Evolutionary conservation across 345 rosid species (phyloP).

Genomic region (Gossypium longicalyx): DNA sequence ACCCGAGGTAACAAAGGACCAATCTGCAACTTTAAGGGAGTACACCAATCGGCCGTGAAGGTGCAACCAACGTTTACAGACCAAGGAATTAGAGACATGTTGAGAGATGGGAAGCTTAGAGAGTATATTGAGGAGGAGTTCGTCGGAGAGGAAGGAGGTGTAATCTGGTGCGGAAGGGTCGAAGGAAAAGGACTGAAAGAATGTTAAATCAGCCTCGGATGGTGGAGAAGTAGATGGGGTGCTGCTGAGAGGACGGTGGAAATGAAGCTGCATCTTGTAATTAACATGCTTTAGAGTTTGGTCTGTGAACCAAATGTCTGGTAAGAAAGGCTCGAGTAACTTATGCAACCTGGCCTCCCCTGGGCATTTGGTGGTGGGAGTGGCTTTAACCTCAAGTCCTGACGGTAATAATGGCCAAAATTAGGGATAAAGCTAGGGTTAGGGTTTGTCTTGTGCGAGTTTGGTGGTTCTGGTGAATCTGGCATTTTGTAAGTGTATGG

Average conservation of each 20-base stretch:
- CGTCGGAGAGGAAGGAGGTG: conserved; percentile 42
- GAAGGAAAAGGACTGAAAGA: not conserved
- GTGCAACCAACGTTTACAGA: conserved; percentile 55
- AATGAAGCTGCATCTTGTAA: conserved; percentile 28
- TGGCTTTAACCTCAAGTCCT: not conserved
- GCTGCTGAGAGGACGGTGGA: not conserved
- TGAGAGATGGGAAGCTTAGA: conserved; percentile 41
- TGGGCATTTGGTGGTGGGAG: conserved; percentile 4
- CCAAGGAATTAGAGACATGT: conserved; percentile 34
- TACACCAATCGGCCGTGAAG: conserved; percentile 50
- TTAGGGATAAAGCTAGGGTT: conserved; percentile 11
- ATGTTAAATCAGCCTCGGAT: conserved; percentile 19
- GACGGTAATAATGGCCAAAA: not conserved
- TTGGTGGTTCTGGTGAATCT: conserved; percentile 10
- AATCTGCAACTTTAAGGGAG: conserved; percentile 43
- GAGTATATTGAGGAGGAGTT: conserved; percentile 45
- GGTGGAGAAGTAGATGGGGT: conserved; percentile 24
- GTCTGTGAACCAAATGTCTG: conserved; percentile 18
- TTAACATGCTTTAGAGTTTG: conserved; percentile 22
- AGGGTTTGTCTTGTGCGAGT: conserved; percentile 9
- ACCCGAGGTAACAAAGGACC: conserved; percentile 48
- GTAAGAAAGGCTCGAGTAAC: conserved; percentile 2
- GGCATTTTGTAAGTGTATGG: conserved; percentile 22
- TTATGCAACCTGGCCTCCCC: conserved; percentile 8
- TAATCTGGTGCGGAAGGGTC: conserved; percentile 26